Evolutionary conservation across 345 rosid genomes (phyloP).

Genomic region (Salix purpurea): DNA sequence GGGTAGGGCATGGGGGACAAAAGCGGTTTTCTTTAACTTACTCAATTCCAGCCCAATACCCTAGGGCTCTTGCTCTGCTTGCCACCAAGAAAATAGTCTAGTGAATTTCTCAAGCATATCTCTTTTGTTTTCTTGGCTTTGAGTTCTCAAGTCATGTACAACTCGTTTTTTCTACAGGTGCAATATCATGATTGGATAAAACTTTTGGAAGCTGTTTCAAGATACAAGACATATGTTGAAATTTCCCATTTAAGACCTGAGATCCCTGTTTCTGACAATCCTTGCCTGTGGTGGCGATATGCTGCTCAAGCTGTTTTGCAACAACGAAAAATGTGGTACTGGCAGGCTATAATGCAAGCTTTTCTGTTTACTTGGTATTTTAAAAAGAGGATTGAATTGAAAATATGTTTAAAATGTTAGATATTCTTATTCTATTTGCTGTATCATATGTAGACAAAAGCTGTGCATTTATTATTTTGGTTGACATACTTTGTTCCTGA

Average conservation of each 20-base stretch:
- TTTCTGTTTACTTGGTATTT: neutral
- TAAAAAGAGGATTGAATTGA: neutral
- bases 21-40: too few species aligned
- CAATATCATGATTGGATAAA: slow-evolving; percentile 98
- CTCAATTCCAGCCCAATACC: neutral
- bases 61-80: neutral
- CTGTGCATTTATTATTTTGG: neutral
- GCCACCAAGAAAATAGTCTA: neutral
- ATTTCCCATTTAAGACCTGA: slow-evolving; percentile 85
- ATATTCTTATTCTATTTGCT: neutral
- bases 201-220: slow-evolving; percentile 82
- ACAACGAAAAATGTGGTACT: slow-evolving; percentile 80
- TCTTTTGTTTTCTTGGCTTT: slow-evolving; percentile 12
- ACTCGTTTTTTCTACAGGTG: slow-evolving; percentile 46
- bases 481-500: neutral
- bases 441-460: neutral
- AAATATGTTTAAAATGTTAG: neutral
- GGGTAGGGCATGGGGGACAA: too few species aligned
- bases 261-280: slow-evolving; percentile 62
- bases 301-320: slow-evolving; percentile 82
- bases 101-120: neutral
- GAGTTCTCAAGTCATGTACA: slow-evolving; percentile 16
- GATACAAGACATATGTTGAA: slow-evolving; percentile 74
- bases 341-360: neutral
- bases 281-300: slow-evolving; percentile 86